phyloP scores from a whole-genome alignment of 1,284 basidiomycete species.

The Apiotrichum laibachii region DNA sequence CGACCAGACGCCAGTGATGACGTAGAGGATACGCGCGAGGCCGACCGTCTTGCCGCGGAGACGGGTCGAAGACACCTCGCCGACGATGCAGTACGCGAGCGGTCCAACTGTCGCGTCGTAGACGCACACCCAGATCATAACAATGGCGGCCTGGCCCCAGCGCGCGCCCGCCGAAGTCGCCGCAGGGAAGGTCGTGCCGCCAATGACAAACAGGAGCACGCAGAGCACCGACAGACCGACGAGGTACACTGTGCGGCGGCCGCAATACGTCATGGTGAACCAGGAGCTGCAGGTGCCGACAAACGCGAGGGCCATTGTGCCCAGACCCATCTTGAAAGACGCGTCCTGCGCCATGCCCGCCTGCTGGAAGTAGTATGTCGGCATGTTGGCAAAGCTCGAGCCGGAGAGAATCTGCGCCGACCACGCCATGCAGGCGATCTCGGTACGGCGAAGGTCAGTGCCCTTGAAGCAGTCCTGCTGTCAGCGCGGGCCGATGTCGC shows the following conservation, averaged over 20 bases:
- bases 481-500: too few relatives aligned
- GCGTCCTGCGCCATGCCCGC: conserved; percentile 14
- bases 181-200: conserved; percentile 27
- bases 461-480: conserved; percentile 39
- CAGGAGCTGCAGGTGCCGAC: conserved; percentile 31
- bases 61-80: conserved; percentile 50
- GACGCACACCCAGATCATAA: conserved; percentile 20
- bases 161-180: neutral
- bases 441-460: conserved; percentile 20
- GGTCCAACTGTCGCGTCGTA: conserved; percentile 29
- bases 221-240: conserved; percentile 48
- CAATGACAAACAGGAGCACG: conserved; percentile 51
- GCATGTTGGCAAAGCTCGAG: conserved; percentile 22
- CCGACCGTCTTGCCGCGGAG: conserved; percentile 54
- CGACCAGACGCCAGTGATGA: conserved; percentile 36
- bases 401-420: conserved; percentile 26
- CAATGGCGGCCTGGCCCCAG: conserved; percentile 13
- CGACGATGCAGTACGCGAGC: conserved; percentile 46
- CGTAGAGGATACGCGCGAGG: conserved; percentile 51
- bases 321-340: conserved; percentile 17
- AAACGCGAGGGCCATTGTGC: conserved; percentile 15
- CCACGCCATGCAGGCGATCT: conserved; percentile 17
- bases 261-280: conserved; percentile 32
- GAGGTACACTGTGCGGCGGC: conserved; percentile 53
- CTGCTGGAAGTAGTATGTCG: conserved; percentile 31